Base-by-base conservation (phyloP, 106 monocot genomes). In the Phalaenopsis equestris region DNA sequence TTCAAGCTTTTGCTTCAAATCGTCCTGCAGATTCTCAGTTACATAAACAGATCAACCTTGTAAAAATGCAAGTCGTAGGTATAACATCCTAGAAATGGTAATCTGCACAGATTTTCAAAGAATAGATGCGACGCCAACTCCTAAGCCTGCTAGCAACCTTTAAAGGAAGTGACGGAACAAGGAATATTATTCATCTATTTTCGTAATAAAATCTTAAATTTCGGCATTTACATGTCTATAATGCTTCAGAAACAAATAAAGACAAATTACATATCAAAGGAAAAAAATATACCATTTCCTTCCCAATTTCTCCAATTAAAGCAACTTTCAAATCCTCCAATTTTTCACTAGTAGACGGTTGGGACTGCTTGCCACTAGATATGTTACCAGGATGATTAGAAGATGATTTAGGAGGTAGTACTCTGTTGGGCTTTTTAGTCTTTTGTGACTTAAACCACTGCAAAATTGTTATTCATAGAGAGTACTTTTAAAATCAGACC, bases 391-490 rank as follows among this genome's bases (percentile, higher is more conserved):
- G 45, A 77, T 84, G 36, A 70, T 85, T 95, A 80, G 41, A 77
- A 77, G 90, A 81, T 78, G 86, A 80, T 77, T 80, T 80, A 78
- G 88, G 86, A 58, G 94, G 99, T 68, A 98, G 92, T 75, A 95
- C 73, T 43, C 99, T 84, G 6, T 18, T 61, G 77, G 91, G 93
- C 78, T 93, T 95, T 61, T 93, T 93, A 5, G 56, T 85, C 78
- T 88, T 90, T 68, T 95, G 94, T 75, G 94, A 90, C 80, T 95
- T 91, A 83, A 90, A 99, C 99, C 99, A 99, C 99, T 99, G 91
- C 76, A 86, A 30, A 30, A 43, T 76, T 42, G 81, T 45, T 41
- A 85, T 49, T 41, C 55, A 77, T 55, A 42, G 12, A 49, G 41
- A 47, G 41, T 72, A 56, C 46, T 19, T 14, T 74, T 47, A 36